Evolutionary conservation across 129 eudicot species (phyloP).

Genomic region (Dittrichia graveolens): DNA sequence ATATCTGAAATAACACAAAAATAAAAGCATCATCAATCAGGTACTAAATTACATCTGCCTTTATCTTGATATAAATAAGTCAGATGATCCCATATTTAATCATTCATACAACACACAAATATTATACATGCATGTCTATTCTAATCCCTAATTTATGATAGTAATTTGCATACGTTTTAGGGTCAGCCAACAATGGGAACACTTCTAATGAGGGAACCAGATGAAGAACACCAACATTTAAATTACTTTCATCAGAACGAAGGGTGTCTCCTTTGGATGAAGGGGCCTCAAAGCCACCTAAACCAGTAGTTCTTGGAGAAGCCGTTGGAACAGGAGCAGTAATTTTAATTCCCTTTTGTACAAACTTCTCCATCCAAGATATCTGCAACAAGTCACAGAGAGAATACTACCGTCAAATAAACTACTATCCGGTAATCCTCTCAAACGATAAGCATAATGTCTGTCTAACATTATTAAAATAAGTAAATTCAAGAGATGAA

Average conservation of each 20-base stretch:
- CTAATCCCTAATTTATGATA: neutral
- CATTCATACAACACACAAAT: neutral
- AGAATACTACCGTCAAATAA: constrained; percentile 1
- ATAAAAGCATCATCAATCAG: constrained; percentile 12
- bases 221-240: constrained; percentile 95
- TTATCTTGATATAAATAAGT: neutral
- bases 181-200: constrained; percentile 85
- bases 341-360: constrained; percentile 83
- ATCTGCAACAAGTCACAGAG: constrained; percentile 57
- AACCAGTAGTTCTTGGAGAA: constrained; percentile 88
- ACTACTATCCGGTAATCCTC: neutral
- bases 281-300: constrained; percentile 98
- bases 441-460: neutral
- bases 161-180: constrained; percentile 60
- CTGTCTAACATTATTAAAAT: no score
- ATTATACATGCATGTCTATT: no score
- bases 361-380: constrained; percentile 99
- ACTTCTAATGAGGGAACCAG: constrained; percentile 91
- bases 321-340: constrained; percentile 98
- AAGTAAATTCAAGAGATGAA: neutral
- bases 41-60: neutral
- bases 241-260: constrained; percentile 84
- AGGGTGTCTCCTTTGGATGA: constrained; percentile 78
- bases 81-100: neutral
- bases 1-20: constrained; percentile 54